Evolutionary conservation across 2,329 filamentous ascomycete species (phyloP).

Genomic region (Tolypocladium tropicale): DNA sequence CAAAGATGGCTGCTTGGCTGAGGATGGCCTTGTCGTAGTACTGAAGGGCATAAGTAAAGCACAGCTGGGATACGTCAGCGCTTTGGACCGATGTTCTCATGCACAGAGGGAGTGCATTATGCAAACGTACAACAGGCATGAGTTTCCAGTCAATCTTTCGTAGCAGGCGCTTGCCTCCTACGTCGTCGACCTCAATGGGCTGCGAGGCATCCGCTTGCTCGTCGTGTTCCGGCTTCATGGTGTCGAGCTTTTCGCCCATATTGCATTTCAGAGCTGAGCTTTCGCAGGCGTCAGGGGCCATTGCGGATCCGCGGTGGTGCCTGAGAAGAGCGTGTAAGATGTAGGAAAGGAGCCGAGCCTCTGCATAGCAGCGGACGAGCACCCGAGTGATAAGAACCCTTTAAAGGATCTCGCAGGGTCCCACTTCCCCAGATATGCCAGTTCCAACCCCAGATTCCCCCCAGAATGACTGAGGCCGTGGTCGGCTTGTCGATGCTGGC

Average conservation of each 20-base stretch:
- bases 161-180: slow-evolving; percentile 1
- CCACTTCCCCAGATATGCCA: background rate
- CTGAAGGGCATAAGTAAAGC: slow-evolving; percentile 20
- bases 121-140: slow-evolving; percentile 11
- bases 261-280: background rate
- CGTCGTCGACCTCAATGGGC: background rate
- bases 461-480: background rate
- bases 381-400: background rate
- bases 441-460: background rate
- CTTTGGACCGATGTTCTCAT: too few relatives aligned
- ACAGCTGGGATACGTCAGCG: slow-evolving; percentile 7
- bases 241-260: background rate
- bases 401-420: background rate
- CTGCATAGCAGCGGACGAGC: background rate
- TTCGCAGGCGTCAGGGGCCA: background rate
- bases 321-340: background rate
- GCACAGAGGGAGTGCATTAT: too few relatives aligned
- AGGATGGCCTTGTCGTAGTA: slow-evolving; percentile 12
- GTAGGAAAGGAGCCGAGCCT: too few relatives aligned
- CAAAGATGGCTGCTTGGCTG: too few relatives aligned
- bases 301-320: background rate
- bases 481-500: background rate
- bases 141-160: slow-evolving; percentile 12
- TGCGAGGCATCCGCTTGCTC: background rate
- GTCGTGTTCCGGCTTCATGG: background rate